Base-by-base conservation (phyloP, 306 rosid genomes). In the Oemleria cerasiformis region DNA sequence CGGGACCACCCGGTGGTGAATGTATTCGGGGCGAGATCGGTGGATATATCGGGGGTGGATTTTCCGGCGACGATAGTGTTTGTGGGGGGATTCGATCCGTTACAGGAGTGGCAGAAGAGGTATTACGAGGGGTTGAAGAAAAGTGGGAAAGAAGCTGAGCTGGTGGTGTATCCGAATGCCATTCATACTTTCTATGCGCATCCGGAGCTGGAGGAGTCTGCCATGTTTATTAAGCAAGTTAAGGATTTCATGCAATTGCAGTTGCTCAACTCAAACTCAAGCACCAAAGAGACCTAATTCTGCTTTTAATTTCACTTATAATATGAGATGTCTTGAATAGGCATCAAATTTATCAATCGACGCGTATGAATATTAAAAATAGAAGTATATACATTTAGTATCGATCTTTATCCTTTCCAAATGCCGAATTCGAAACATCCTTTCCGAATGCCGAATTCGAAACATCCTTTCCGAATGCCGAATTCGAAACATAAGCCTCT, bases 11-110 rank as follows among this genome's bases (percentile, higher is more conserved):
- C 48, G 60, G 73, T 43, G 34, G 66, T 11, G 3, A 82, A 82
- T 20, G 81, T 78, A n/a, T 65, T 70, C 30, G 78, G 86, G 0
- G 75, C 83, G 0, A 62, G 75, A 8, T 70, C 70, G 6, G 43
- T 15, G 13, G 85, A 82, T 10, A 45, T 82, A 6, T 50, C 80
- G 3, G 68, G 21, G 2, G 6, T 34, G 30, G 30, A 48, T 10
- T 75, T 65, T 51, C 86, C 86, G 43, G 61, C 71, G 36, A 68
- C 84, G 12, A 0, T 79, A 16, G 58, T 82, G 13, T 7, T 70
- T 1, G 55, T 63, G 0, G 83, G 81, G 51, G 83, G 80, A 36
- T 62, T 71, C 0, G 83, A 78, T 56, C 78, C 61, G n/a, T 61
- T 82, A 53, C 67, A 63, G 5, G 81, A 78, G 49, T 14, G 83